Conservation (phyloP, 257 asterid genomes). For the Solanum lycopersicoides region DNA sequence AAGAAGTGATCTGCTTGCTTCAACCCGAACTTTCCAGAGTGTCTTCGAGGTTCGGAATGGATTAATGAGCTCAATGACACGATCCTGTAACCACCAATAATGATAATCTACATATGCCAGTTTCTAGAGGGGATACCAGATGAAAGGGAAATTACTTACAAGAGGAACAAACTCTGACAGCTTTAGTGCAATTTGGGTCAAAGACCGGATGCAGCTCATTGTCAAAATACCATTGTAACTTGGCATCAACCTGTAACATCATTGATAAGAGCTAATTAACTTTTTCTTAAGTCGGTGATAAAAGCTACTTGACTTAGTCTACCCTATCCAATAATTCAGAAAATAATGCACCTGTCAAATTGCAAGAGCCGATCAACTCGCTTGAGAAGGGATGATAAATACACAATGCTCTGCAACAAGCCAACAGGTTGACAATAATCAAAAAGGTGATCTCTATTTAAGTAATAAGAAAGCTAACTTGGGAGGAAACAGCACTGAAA, state of each 20-base stretch:
- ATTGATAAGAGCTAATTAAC: neutral
- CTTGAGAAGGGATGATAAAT: constrained; percentile 86
- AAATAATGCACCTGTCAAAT: constrained; percentile 64
- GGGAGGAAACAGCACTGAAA: neutral
- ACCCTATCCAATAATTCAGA: neutral
- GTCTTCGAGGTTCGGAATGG: constrained; percentile 51
- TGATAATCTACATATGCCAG: neutral
- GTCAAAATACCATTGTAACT: constrained; percentile 93
- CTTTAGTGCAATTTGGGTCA: constrained; percentile 81
- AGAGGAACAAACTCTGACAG: constrained; percentile 77
- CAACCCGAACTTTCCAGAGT: constrained; percentile 63
- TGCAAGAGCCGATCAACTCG: constrained; percentile 92
- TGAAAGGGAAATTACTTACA: constrained; percentile 39
- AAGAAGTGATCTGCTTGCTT: constrained; percentile 80
- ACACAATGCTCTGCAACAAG: constrained; percentile 55
- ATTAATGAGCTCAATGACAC: constrained; percentile 49
- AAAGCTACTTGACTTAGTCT: neutral
- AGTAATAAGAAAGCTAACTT: neutral
- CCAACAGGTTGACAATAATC: constrained; percentile 9
- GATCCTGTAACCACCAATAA: constrained; percentile 52
- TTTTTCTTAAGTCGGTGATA: neutral
- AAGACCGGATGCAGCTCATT: constrained; percentile 66
- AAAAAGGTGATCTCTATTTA: neutral
- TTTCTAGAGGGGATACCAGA: neutral
- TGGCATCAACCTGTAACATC: constrained; percentile 75